Evolutionary conservation across 768 basidiomycete species (phyloP).

Genomic region (Hortiboletus campestris): DNA sequence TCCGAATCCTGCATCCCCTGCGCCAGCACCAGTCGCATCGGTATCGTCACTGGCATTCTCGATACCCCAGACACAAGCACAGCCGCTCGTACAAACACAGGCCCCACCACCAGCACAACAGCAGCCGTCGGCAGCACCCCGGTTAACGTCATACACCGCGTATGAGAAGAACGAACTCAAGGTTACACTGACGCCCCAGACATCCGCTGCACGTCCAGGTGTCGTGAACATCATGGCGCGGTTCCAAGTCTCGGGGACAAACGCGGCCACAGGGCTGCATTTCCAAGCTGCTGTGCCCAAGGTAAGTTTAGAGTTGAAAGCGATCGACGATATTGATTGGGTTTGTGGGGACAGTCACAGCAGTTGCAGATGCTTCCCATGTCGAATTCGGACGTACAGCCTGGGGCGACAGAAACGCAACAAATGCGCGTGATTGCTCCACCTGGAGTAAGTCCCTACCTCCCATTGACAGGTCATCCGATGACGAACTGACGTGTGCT

Average conservation of each 20-base stretch:
- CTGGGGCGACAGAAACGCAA: conserved; percentile 86
- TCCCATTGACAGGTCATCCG: neutral
- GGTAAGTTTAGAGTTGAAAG: conserved; percentile 39
- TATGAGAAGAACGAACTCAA: conserved; percentile 91
- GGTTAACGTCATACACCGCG: conserved; percentile 72
- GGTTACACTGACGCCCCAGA: conserved; percentile 88
- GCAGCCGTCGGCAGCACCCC: conserved; percentile 39
- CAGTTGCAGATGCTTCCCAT: conserved; percentile 98
- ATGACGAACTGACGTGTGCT: conserved; percentile 4
- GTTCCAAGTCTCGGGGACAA: conserved; percentile 68
- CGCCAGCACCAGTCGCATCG: conserved; percentile 7
- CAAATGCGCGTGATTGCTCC: conserved; percentile 93
- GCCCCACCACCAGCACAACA: conserved; percentile 33
- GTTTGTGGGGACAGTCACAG: conserved; percentile 66
- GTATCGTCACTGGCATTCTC: conserved; percentile 37
- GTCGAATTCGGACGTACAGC: conserved; percentile 77
- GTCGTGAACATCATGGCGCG: conserved; percentile 87
- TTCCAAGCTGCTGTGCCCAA: conserved; percentile 99
- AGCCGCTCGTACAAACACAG: conserved; percentile 35
- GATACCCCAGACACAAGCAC: conserved; percentile 36
- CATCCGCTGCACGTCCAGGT: conserved; percentile 76
- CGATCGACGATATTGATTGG: neutral
- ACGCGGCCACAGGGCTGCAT: conserved; percentile 61
- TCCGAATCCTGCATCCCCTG: conserved; percentile 32
- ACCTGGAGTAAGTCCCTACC: conserved; percentile 60